Conservation (phyloP, 2,329 filamentous ascomycete genomes). For the Neurospora crassa region DNA sequence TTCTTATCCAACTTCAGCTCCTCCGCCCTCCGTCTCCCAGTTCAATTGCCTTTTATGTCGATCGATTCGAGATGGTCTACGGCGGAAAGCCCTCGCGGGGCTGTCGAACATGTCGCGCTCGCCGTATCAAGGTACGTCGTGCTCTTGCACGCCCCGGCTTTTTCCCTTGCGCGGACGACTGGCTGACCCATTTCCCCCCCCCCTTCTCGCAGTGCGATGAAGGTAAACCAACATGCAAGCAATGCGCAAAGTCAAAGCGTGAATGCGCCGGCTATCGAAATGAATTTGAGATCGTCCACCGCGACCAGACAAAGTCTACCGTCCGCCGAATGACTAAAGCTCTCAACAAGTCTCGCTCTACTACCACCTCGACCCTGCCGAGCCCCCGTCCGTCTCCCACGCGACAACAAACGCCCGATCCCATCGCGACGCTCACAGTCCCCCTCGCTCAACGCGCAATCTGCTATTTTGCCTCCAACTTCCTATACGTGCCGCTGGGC, state of each 20-base stretch:
- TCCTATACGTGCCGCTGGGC: constrained; percentile 44
- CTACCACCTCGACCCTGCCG: background rate
- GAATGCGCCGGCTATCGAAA: constrained; percentile 16
- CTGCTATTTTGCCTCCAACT: constrained; percentile 52
- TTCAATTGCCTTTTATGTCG: background rate
- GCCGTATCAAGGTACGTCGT: constrained; percentile 16
- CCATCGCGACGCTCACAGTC: constrained; percentile 19
- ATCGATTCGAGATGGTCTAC: constrained; percentile 14
- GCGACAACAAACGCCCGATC: constrained; percentile 9
- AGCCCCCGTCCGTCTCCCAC: constrained; percentile 1
- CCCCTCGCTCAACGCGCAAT: constrained; percentile 36
- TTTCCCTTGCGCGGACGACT: background rate
- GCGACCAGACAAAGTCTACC: constrained; percentile 17
- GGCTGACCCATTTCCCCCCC: background rate
- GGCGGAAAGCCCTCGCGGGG: constrained; percentile 17
- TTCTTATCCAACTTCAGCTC: background rate
- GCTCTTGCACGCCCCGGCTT: background rate
- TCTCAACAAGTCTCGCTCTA: background rate
- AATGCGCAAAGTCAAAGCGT: constrained; percentile 36
- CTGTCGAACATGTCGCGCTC: constrained; percentile 15
- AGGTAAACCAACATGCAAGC: constrained; percentile 53
- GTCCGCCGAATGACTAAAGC: constrained; percentile 11
- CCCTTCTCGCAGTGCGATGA: constrained; percentile 49
- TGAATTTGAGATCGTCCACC: constrained; percentile 17
- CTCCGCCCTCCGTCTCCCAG: background rate